These are phyloP conservation scores for Mesotaenium endlicherianum DNA, from an alignment of 139 green algal genomes.

Conservation along the genomic window DNA sequence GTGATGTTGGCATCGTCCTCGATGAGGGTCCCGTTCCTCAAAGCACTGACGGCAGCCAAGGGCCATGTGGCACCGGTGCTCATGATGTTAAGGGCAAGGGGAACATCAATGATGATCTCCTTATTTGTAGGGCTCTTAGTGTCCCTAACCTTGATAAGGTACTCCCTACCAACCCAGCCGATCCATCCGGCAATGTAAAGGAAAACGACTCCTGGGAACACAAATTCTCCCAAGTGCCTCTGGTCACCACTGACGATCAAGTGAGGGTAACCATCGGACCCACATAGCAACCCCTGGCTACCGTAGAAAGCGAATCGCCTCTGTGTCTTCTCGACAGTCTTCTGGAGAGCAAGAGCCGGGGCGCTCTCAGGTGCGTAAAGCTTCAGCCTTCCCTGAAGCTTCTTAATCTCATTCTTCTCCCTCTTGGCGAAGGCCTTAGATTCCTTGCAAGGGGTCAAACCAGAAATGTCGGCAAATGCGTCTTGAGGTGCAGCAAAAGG, in stretches of 20 bases:
- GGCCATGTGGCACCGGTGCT: slow-evolving; percentile 78
- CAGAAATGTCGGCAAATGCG: slow-evolving; percentile 59
- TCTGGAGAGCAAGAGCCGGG: slow-evolving; percentile 66
- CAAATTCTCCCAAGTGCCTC: slow-evolving; percentile 88
- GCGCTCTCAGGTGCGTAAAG: slow-evolving; percentile 36
- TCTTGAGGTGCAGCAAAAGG: neutral
- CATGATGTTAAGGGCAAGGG: slow-evolving; percentile 72
- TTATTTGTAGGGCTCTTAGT: slow-evolving; percentile 80
- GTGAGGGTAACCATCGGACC: slow-evolving; percentile 93
- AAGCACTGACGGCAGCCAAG: slow-evolving; percentile 70
- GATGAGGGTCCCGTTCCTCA: slow-evolving; percentile 70
- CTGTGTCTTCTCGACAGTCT: slow-evolving; percentile 92
- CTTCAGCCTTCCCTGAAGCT: slow-evolving; percentile 78
- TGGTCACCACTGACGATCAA: slow-evolving; percentile 95
- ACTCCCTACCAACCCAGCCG: slow-evolving; percentile 87
- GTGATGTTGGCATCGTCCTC: slow-evolving; percentile 42
- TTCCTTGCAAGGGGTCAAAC: slow-evolving; percentile 92
- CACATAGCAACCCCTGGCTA: slow-evolving; percentile 90
- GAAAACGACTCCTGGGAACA: slow-evolving; percentile 83
- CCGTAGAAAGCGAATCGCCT: slow-evolving; percentile 90
- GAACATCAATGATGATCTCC: slow-evolving; percentile 98
- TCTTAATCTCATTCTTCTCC: slow-evolving; percentile 91
- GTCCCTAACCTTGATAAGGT: slow-evolving; percentile 70
- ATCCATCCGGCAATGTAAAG: slow-evolving; percentile 98
- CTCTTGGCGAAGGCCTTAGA: slow-evolving; percentile 91